These are phyloP conservation scores for Biancaea sappan DNA, from an alignment of 306 rosid species.

Conservation along the genomic window DNA sequence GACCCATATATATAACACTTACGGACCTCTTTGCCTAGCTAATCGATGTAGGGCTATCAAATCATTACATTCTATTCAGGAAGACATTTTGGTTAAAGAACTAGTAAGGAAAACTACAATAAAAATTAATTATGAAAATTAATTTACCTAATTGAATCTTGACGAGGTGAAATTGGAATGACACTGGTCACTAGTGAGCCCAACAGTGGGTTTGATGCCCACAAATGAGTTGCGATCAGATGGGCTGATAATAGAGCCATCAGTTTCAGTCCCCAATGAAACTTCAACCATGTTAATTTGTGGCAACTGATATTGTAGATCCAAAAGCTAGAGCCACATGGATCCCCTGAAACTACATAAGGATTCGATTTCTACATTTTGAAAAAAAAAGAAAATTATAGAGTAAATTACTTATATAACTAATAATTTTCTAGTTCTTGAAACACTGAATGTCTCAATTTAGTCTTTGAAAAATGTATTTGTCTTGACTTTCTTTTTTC, in stretches of 20 bases:
- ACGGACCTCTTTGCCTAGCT: too few species aligned
- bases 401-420: too few species aligned
- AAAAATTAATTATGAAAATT: neutral
- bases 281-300: conserved; percentile 68
- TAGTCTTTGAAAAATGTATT: too few species aligned
- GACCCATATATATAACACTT: too few species aligned
- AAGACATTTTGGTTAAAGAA: neutral
- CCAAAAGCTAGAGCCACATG: conserved; percentile 78
- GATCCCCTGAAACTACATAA: conserved; percentile 39
- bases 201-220: conserved; percentile 69
- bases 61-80: too few species aligned
- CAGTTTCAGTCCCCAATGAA: conserved; percentile 66
- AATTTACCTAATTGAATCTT: conserved; percentile 67
- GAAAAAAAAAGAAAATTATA: too few species aligned
- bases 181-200: conserved; percentile 76
- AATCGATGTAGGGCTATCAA: too few species aligned
- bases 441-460: too few species aligned
- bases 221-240: conserved; percentile 68
- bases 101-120: too few species aligned
- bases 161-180: conserved; percentile 57
- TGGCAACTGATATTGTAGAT: conserved; percentile 63
- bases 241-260: conserved; percentile 66
- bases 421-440: too few species aligned
- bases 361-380: conserved; percentile 88
- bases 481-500: too few species aligned